phyloP scores from a whole-genome alignment of 2,329 filamentous ascomycete species.

The Aspergillus glaucus region DNA sequence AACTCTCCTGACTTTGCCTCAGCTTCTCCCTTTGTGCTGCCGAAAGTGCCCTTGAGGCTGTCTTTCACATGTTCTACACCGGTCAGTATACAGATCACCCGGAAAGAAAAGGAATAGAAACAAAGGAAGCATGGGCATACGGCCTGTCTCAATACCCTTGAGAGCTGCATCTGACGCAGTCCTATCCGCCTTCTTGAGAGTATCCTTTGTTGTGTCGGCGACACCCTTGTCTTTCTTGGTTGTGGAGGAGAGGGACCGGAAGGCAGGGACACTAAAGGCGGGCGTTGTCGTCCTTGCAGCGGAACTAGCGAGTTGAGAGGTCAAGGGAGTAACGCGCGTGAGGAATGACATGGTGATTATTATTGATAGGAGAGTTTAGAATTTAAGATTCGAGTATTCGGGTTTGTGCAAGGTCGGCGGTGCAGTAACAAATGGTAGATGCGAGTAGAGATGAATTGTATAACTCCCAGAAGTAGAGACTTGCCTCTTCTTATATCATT shows the following conservation, averaged over 20 bases:
- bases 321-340: conserved; percentile 24
- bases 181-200: conserved; percentile 52
- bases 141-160: conserved; percentile 57
- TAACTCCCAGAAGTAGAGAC: too few relatives aligned
- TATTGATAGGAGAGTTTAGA: not conserved
- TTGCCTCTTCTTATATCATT: not conserved
- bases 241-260: conserved; percentile 48
- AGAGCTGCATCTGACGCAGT: conserved; percentile 51
- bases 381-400: not conserved
- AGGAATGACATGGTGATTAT: conserved; percentile 29
- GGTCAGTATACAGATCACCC: not conserved
- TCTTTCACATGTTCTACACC: conserved; percentile 45
- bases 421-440: not conserved
- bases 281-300: conserved; percentile 9
- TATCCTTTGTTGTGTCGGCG: conserved; percentile 52
- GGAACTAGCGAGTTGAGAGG: conserved; percentile 16
- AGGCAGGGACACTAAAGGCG: conserved; percentile 12
- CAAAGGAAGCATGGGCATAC: conserved; percentile 38
- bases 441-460: too few relatives aligned
- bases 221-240: conserved; percentile 44
- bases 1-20: conserved; percentile 40
- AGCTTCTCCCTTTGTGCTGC: conserved; percentile 41
- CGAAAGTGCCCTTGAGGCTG: conserved; percentile 38
- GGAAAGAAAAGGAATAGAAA: not conserved
- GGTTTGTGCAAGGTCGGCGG: not conserved